These are phyloP conservation scores for Gastrolobium villosum DNA, from an alignment of 306 rosid species.

Conservation along the genomic window DNA sequence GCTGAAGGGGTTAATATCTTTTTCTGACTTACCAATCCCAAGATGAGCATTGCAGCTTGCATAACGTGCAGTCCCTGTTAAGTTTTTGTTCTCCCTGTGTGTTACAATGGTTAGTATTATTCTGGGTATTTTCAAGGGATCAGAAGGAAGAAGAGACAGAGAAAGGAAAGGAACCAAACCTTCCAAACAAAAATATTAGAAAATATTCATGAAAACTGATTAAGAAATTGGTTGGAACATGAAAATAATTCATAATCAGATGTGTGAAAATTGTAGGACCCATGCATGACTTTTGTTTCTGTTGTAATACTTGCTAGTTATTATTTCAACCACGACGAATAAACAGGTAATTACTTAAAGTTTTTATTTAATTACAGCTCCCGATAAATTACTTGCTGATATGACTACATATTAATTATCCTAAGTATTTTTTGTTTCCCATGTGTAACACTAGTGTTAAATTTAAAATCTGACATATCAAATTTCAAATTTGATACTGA, in stretches of 20 bases:
- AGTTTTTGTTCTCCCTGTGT: conserved; percentile 89
- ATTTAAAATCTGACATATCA: too few relatives aligned
- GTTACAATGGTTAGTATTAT: conserved; percentile 39
- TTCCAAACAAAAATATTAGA: neutral
- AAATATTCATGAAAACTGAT: conserved; percentile 7
- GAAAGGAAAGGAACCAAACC: neutral
- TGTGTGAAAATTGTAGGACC: neutral
- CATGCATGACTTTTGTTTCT: too few relatives aligned
- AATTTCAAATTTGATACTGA: too few relatives aligned
- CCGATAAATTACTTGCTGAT: too few relatives aligned
- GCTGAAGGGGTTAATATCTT: conserved; percentile 32
- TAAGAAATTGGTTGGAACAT: conserved; percentile 6
- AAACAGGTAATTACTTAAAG: too few relatives aligned
- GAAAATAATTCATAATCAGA: conserved; percentile 23
- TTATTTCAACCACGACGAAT: too few relatives aligned
- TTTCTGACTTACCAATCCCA: conserved; percentile 84
- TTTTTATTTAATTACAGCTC: too few relatives aligned
- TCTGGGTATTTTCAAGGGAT: conserved; percentile 10
- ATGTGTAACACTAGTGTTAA: too few relatives aligned
- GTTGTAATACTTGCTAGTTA: too few relatives aligned
- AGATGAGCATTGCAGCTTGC: conserved; percentile 99
- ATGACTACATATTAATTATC: too few relatives aligned
- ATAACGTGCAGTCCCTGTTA: conserved; percentile 97
- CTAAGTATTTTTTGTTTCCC: too few relatives aligned
- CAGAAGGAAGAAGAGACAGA: conserved; percentile 6